A percentile compares a stretch with the other conserved stretches of the same genome.
phyloP scores from a whole-genome alignment of 768 basidiomycete species.

The Auricularia cornea region DNA sequence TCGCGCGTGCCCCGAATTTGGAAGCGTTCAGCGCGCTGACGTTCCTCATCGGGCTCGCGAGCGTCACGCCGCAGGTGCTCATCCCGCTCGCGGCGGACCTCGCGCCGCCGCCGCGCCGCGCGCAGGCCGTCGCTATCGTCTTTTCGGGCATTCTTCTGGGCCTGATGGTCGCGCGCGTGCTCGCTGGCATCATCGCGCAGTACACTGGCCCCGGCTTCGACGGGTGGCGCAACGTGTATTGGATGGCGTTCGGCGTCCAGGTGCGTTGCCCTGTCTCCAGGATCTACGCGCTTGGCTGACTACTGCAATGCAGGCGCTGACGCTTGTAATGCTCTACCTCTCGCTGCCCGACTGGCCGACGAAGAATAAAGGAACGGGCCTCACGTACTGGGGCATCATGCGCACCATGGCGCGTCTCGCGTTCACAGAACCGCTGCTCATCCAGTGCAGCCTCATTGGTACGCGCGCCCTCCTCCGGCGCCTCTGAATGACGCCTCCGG shows the following conservation, averaged over 20 bases:
- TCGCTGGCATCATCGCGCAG: constrained; percentile 68
- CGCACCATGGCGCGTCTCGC: constrained; percentile 68
- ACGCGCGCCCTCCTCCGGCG: constrained; percentile 10
- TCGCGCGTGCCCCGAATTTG: constrained; percentile 53
- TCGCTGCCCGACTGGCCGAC: constrained; percentile 36
- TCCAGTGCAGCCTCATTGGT: constrained; percentile 39
- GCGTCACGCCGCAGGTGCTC: constrained; percentile 47
- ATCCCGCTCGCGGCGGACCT: constrained; percentile 77
- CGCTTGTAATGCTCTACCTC: constrained; percentile 25
- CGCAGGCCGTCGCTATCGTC: constrained; percentile 61
- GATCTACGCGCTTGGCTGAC: not conserved
- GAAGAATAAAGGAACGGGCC: constrained; percentile 24
- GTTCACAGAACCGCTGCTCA: constrained; percentile 67
- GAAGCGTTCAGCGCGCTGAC: constrained; percentile 56
- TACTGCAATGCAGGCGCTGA: constrained; percentile 9
- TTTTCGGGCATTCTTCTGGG: constrained; percentile 50
- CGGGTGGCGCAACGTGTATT: constrained; percentile 41
- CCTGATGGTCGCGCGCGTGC: constrained; percentile 62
- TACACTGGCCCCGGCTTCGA: constrained; percentile 32
- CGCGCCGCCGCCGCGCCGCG: constrained; percentile 64
- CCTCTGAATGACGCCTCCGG: constrained; percentile 7
- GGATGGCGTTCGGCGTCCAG: constrained; percentile 32
- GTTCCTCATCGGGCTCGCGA: constrained; percentile 61
- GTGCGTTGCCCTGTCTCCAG: not conserved
- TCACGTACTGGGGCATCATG: constrained; percentile 29